Percentiles rank a stretch among this genome's conserved stretches.
phyloP scores from a whole-genome alignment of 768 basidiomycete genomes.

The Calocybe gangraenosa region DNA sequence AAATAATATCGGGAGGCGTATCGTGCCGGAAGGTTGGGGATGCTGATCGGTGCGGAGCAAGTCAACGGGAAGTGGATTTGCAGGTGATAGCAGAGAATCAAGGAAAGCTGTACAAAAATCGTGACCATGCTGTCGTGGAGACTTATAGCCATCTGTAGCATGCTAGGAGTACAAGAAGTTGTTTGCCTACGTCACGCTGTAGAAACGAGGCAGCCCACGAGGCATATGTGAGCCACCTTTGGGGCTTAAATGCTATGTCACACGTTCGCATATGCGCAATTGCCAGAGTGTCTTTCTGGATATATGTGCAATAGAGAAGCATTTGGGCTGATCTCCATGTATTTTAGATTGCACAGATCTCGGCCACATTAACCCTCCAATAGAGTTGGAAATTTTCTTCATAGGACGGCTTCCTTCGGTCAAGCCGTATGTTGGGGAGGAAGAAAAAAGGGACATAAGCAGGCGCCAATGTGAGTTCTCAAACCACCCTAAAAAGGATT shows the following conservation, averaged over 20 bases:
- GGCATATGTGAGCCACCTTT: constrained; percentile 3
- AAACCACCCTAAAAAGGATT: too few relatives aligned
- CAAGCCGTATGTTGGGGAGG: neutral
- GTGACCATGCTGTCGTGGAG: neutral
- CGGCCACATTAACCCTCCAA: constrained; percentile 1
- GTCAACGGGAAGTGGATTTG: neutral
- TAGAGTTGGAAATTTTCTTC: neutral
- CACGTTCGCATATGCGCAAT: neutral
- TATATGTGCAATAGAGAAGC: constrained; percentile 1
- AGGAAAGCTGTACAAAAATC: constrained; percentile 10
- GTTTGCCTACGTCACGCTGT: constrained; percentile 6
- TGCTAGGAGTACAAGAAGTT: neutral
- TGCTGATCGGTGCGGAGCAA: constrained; percentile 3
- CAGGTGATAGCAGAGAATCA: neutral
- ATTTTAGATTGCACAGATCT: constrained; percentile 1
- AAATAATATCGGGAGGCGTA: constrained; percentile 4
- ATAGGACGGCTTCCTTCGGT: constrained; percentile 12
- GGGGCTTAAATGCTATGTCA: constrained; percentile 4
- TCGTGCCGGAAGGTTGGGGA: constrained; percentile 1
- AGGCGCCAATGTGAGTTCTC: too few relatives aligned
- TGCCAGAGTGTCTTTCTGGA: neutral
- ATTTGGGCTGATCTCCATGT: neutral
- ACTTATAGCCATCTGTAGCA: neutral
- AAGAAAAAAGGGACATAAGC: too few relatives aligned
- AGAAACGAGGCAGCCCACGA: constrained; percentile 13